Percentiles rank a stretch among this genome's conserved stretches.
These are phyloP conservation scores for Arthrobotrys sphaeroides DNA, from an alignment of 2,329 filamentous ascomycete species.

Conservation along the genomic window DNA sequence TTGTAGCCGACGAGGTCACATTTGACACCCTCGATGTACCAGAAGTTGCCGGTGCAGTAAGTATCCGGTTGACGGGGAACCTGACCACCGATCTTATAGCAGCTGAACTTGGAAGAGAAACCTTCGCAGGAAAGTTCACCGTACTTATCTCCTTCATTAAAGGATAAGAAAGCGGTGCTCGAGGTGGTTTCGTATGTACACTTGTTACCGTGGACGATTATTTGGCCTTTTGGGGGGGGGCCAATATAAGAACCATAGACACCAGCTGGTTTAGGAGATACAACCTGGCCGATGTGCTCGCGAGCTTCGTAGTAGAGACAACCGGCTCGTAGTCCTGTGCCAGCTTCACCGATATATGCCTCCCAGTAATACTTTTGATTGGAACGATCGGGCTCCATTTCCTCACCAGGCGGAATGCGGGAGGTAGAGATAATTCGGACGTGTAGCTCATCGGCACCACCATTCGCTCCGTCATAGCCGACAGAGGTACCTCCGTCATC, in stretches of 20 bases:
- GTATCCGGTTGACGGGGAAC: constrained; percentile 7
- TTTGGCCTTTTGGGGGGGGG: background rate
- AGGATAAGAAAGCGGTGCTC: background rate
- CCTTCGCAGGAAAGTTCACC: constrained; percentile 2
- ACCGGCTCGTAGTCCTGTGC: background rate
- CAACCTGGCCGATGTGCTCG: background rate
- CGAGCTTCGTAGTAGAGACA: background rate
- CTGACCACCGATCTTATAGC: constrained; percentile 13
- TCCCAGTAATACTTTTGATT: constrained; percentile 24
- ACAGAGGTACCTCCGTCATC: background rate
- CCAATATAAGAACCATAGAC: constrained; percentile 15
- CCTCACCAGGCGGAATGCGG: background rate
- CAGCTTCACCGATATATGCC: background rate
- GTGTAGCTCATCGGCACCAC: background rate
- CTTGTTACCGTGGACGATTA: background rate
- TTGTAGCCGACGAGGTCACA: constrained; percentile 15
- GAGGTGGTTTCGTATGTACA: background rate
- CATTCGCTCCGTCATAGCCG: background rate
- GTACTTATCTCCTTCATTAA: background rate
- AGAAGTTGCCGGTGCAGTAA: background rate
- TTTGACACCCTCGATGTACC: constrained; percentile 15
- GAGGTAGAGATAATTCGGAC: background rate
- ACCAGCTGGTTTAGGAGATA: background rate
- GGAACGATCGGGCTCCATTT: background rate
- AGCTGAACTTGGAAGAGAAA: background rate